These are phyloP conservation scores for Colletotrichum somersetense DNA, from an alignment of 2,329 filamentous ascomycete genomes.

Conservation along the genomic window DNA sequence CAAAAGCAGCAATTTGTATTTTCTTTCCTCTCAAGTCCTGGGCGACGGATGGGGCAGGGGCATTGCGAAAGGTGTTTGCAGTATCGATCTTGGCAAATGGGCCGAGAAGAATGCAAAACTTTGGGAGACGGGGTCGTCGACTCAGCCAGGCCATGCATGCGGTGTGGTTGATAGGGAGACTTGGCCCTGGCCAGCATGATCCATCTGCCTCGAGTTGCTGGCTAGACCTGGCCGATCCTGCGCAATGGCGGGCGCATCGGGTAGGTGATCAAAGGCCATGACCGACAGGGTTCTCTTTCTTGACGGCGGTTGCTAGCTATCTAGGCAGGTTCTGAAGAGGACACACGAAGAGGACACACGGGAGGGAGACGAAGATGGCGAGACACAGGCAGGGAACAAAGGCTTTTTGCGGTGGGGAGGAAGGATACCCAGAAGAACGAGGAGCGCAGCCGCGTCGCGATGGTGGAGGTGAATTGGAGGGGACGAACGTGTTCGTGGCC, in stretches of 20 bases:
- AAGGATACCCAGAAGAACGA: slow-evolving; percentile 28
- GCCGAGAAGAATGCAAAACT: slow-evolving; percentile 16
- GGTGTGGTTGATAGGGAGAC: slow-evolving; percentile 16
- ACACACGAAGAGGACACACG: slow-evolving; percentile 1
- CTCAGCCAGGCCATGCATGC: slow-evolving; percentile 1
- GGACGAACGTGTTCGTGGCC: neutral
- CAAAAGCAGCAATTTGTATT: slow-evolving; percentile 36
- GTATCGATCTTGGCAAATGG: slow-evolving; percentile 6
- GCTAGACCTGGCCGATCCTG: neutral
- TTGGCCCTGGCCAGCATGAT: slow-evolving; percentile 1
- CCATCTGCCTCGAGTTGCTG: neutral
- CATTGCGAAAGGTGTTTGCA: slow-evolving; percentile 38
- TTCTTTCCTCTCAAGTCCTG: neutral
- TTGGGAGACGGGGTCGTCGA: slow-evolving; percentile 18
- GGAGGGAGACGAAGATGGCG: neutral
- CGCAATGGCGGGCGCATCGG: neutral
- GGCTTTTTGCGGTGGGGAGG: slow-evolving; percentile 24
- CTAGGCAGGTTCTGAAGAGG: neutral
- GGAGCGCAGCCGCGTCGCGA: neutral
- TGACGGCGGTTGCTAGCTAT: too few species aligned
- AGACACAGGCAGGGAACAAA: neutral
- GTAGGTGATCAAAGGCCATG: neutral
- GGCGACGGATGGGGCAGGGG: slow-evolving; percentile 35
- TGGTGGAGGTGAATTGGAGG: too few species aligned
- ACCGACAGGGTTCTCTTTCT: neutral